These are phyloP conservation scores for Salmacisia buchloeana DNA, from an alignment of 1,284 basidiomycete species.

Conservation along the genomic window DNA sequence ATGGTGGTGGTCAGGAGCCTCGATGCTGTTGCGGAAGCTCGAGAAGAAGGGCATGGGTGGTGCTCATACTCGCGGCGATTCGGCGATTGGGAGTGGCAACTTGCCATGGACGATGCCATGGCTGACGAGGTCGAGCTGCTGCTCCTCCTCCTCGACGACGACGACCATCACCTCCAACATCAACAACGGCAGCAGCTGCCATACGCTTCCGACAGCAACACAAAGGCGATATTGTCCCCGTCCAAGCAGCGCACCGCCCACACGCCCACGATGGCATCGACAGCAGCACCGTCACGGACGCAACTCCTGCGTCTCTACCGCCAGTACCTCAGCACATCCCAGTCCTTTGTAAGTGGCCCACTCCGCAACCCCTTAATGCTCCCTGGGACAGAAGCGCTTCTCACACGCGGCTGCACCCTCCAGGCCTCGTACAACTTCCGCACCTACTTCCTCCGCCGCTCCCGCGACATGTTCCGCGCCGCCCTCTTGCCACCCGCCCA, in stretches of 20 bases:
- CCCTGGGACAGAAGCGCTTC: neutral
- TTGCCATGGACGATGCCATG: no score
- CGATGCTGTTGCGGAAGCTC: no score
- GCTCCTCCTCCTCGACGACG: no score
- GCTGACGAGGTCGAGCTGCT: no score
- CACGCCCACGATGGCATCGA: no score
- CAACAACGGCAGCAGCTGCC: no score
- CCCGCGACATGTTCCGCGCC: slow-evolving; percentile 46
- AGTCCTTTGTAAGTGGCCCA: slow-evolving; percentile 42
- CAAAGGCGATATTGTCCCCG: no score
- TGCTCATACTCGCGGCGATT: no score
- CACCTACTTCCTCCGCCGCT: slow-evolving; percentile 47
- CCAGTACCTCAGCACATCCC: slow-evolving; percentile 41
- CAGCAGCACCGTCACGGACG: slow-evolving; percentile 21
- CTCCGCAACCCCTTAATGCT: neutral
- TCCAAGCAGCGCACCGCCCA: no score
- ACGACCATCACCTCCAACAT: slow-evolving; percentile 20
- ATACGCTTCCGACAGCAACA: no score
- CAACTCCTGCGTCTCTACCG: slow-evolving; percentile 45
- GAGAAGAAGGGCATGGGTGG: no score
- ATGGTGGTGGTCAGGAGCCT: neutral
- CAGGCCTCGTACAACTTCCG: slow-evolving; percentile 50
- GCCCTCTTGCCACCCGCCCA: slow-evolving; percentile 22
- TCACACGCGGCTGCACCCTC: neutral
- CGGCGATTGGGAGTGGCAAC: no score